Evolutionary conservation across 2,329 filamentous ascomycete species (phyloP), one percentile per base, ranked within the genome.

Genomic region (Seiridium unicorne): DNA sequence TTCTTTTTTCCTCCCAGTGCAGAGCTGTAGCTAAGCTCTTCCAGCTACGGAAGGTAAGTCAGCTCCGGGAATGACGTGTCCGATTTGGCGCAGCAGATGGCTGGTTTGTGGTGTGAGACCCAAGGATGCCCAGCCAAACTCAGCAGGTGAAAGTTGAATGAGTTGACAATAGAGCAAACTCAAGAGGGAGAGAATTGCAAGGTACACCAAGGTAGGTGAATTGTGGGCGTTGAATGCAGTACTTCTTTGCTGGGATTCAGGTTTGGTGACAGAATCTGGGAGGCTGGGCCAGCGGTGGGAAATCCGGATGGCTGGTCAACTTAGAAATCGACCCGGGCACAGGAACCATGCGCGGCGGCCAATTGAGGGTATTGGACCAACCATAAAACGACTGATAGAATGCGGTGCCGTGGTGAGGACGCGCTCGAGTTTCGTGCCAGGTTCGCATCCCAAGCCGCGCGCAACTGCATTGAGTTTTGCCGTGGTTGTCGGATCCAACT

Each of bases 1-100:
- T 26, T 26, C 18, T 26, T 26, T 26, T 26, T 26, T 1, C 18
- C 18, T 26, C 18, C 18, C 18, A 26, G 31, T 34, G 46, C 18
- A 11, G n/a, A 53, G 57, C 57, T 59, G 18, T 53, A 55, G 54
- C 34, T 44, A 40, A 57, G 35, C 57, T 38, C 36, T 60, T 62
- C 31, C 55, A 35, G 34, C 54, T 58, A 54, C n/a, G 34, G 53
- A 51, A 48, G 51, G 57, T 40, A 59, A 47, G 62, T 40, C 47
- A 32, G 54, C 35, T 44, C 57, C 46, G 31, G 31, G 40, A 59
- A 60, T 55, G 44, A 63, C 58, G 40, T 57, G 54, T 63, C 61
- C 53, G 49, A 54, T 53, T 47, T 58, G 34, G n/a, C 34, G 44
- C 34, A 34, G 46, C 32, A 34, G 46, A 34, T 53, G 42, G 57